Percentiles rank a stretch among this genome's conserved stretches.
Conservation (phyloP, 2,329 filamentous ascomycete species). For the Xylariaceae sp. region DNA sequence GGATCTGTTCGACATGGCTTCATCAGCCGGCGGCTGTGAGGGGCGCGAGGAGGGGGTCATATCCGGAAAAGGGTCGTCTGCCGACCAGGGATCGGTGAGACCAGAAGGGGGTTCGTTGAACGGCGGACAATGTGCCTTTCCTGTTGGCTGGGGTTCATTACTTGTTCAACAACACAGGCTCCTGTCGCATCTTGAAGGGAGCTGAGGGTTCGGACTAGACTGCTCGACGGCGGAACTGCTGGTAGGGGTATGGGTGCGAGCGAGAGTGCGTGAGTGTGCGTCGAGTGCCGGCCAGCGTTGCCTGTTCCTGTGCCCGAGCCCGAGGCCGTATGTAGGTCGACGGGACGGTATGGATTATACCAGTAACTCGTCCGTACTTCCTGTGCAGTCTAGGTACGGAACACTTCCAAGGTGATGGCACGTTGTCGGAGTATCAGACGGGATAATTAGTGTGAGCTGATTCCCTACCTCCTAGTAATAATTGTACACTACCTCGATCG, state of each 20-base stretch:
- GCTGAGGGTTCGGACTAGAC: background rate
- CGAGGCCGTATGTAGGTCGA: background rate
- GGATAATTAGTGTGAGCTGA: background rate
- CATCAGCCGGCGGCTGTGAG: constrained; percentile 27
- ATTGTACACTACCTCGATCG: background rate
- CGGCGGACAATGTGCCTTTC: constrained; percentile 9
- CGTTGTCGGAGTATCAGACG: background rate
- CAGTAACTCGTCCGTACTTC: background rate
- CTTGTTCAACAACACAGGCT: constrained; percentile 13
- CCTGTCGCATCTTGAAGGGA: constrained; percentile 18
- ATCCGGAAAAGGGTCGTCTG: constrained; percentile 17
- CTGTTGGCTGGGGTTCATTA: constrained; percentile 9
- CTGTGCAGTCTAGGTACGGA: background rate
- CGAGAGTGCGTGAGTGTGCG: background rate
- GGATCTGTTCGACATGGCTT: constrained; percentile 24
- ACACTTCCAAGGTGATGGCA: background rate
- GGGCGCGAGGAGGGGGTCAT: constrained; percentile 30
- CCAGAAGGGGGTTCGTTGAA: constrained; percentile 7
- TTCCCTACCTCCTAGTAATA: background rate
- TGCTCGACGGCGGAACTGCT: background rate
- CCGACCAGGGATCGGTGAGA: constrained; percentile 3
- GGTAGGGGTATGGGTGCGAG: background rate
- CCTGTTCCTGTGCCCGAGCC: no score
- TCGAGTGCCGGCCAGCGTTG: no score
- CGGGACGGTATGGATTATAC: background rate